Conservation (phyloP, 1,284 basidiomycete genomes). For the Trametes polyzona region DNA sequence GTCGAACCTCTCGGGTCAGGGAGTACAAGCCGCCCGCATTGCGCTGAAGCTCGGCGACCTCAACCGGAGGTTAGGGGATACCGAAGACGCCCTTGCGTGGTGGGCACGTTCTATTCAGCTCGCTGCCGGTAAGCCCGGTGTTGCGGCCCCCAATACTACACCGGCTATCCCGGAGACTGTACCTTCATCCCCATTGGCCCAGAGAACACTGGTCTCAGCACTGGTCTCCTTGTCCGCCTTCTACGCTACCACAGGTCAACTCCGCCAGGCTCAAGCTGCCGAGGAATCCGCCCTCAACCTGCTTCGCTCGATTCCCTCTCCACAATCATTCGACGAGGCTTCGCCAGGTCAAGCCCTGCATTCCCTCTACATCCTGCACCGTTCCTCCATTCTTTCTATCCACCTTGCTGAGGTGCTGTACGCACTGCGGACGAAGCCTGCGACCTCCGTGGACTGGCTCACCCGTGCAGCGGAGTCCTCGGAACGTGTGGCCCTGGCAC, state of each 20-base stretch:
- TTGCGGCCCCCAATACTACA: slow-evolving; percentile 7
- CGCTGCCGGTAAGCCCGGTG: slow-evolving; percentile 34
- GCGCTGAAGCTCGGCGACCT: slow-evolving; percentile 72
- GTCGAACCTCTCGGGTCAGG: slow-evolving; percentile 46
- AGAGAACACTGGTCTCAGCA: slow-evolving; percentile 67
- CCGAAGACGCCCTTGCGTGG: slow-evolving; percentile 62
- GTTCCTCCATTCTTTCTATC: slow-evolving; percentile 71
- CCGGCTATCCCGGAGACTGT: slow-evolving; percentile 43
- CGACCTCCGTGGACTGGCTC: slow-evolving; percentile 60
- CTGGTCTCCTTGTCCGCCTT: slow-evolving; percentile 74
- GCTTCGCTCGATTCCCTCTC: slow-evolving; percentile 65
- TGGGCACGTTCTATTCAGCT: slow-evolving; percentile 64
- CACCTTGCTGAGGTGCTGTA: slow-evolving; percentile 79
- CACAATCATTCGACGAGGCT: slow-evolving; percentile 44
- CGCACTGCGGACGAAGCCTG: slow-evolving; percentile 50
- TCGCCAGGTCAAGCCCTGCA: slow-evolving; percentile 68
- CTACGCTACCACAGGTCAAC: slow-evolving; percentile 67
- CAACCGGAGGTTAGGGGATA: slow-evolving; percentile 54
- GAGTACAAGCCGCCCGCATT: slow-evolving; percentile 53
- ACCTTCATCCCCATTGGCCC: slow-evolving; percentile 65
- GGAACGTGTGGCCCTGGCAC: slow-evolving; percentile 61
- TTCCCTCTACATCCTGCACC: slow-evolving; percentile 69
- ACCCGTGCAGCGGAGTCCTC: slow-evolving; percentile 65
- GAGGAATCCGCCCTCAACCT: slow-evolving; percentile 71
- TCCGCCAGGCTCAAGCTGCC: slow-evolving; percentile 68